Evolutionary conservation across 2,329 filamentous ascomycete species (phyloP), one percentile per base, ranked within the genome.

Genomic region (Dactylellina sp.): DNA sequence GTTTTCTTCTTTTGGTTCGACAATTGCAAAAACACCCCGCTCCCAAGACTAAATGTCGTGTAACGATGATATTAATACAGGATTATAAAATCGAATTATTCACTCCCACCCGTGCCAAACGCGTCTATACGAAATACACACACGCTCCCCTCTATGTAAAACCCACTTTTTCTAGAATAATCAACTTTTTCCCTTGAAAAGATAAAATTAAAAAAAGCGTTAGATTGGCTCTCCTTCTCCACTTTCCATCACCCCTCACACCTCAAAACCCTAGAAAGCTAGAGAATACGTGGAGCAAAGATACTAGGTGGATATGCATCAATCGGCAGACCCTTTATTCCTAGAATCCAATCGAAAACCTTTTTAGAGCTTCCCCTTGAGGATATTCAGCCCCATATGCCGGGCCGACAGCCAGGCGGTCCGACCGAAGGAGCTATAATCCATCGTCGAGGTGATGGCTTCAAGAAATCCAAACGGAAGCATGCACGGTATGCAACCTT

Each of bases 401-500:
- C 88, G 83, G 1, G 84, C 92, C 0, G 92, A 96, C 72, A 94
- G 85, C 76, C 83, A 84, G 35, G 87, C 87, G n/a, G 91, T 96
- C 78, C 86, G 86, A 90, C 90, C 95, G 79, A 96, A 81, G 1
- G 92, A 96, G n/a, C 87, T 88, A 80, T 96, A 86, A 81, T 96
- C 93, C 77, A 96, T 84, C 2, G 92, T 96, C 82, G 89, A 93
- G 62, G 85, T 87, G 71, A 96, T 85, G 50, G 87, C 88, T 82
- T 96, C 93, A 76, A 92, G 91, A 81, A 90, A 94, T 72, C 93
- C 93, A 81, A 96, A 96, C 81, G 91, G 90, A 57, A 97, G 84
- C 93, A 97, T 96, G 68, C 91, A 91, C 50, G 93, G 93, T 81
- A 97, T 96, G 91, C 92, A 96, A 76, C 93, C 92, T 78, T 32